Conservation (phyloP, 805 yeast genomes). For the Maudiozyma saulgeensis region DNA sequence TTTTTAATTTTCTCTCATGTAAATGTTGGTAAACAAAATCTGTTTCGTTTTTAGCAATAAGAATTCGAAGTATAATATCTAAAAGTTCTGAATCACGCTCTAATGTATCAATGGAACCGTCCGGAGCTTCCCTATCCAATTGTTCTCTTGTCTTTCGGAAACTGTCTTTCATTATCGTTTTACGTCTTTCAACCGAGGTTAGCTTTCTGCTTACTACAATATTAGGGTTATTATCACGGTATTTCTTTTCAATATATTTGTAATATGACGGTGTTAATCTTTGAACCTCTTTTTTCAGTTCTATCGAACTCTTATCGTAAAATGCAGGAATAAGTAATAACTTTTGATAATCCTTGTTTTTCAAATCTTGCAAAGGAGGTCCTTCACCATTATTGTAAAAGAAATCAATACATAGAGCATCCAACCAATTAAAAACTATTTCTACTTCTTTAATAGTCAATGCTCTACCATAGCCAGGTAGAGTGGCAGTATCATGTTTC, state of each 20-base stretch:
- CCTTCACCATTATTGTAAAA: constrained; percentile 79
- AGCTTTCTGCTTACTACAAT: constrained; percentile 30
- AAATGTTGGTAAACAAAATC: constrained; percentile 50
- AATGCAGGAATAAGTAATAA: constrained; percentile 53
- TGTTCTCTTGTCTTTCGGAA: constrained; percentile 45
- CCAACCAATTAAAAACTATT: constrained; percentile 61
- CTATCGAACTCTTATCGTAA: constrained; percentile 43
- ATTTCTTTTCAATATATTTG: constrained; percentile 21
- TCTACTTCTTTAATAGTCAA: constrained; percentile 54
- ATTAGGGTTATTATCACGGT: constrained; percentile 1
- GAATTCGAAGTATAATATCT: constrained; percentile 61
- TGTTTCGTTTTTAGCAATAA: constrained; percentile 56
- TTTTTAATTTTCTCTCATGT: constrained; percentile 46
- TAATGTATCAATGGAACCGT: constrained; percentile 37
- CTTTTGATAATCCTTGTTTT: constrained; percentile 54
- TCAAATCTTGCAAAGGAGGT: constrained; percentile 56
- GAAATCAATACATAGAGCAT: constrained; percentile 55
- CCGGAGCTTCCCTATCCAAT: constrained; percentile 29
- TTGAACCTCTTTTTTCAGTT: constrained; percentile 50
- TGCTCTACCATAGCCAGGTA: constrained; percentile 45
- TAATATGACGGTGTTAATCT: constrained; percentile 26
- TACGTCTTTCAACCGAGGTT: constrained; percentile 47
- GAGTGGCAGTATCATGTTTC: constrained; percentile 26
- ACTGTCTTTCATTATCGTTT: constrained; percentile 60
- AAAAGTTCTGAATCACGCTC: constrained; percentile 38